phyloP scores from a whole-genome alignment of 1,284 basidiomycete species.

The Boletus sp. region DNA sequence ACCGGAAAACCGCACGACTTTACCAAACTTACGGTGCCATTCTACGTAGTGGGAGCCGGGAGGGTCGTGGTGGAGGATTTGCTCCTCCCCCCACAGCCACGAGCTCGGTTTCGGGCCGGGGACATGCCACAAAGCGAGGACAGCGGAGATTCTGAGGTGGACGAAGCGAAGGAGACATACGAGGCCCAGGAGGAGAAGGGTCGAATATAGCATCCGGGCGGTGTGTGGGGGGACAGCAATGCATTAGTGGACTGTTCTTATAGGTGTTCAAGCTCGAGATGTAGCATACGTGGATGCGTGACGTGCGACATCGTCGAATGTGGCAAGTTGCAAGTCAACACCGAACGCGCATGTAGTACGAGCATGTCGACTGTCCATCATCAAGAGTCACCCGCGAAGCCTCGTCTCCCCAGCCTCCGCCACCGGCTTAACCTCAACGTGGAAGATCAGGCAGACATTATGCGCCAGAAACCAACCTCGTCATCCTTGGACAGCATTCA shows the following conservation, averaged over 20 bases:
- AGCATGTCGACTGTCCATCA: constrained; percentile 32
- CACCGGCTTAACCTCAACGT: constrained; percentile 29
- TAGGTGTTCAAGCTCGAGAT: constrained; percentile 1
- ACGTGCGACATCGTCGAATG: constrained; percentile 11
- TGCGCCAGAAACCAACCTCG: constrained; percentile 36
- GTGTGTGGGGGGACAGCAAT: background rate
- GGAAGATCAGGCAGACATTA: constrained; percentile 35
- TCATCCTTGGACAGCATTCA: constrained; percentile 63
- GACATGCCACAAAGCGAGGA: constrained; percentile 37
- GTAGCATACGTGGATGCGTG: constrained; percentile 9
- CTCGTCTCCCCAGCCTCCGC: constrained; percentile 27
- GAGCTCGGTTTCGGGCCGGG: constrained; percentile 47
- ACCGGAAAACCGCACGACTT: constrained; percentile 49
- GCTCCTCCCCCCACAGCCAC: constrained; percentile 56
- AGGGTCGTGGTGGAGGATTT: constrained; percentile 43
- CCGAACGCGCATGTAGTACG: constrained; percentile 1
- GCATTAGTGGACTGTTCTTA: constrained; percentile 10
- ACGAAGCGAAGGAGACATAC: constrained; percentile 18
- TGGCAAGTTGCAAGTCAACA: constrained; percentile 14
- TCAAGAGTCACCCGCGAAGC: constrained; percentile 27
- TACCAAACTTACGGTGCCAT: constrained; percentile 51
- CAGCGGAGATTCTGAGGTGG: constrained; percentile 26
- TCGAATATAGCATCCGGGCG: constrained; percentile 16
- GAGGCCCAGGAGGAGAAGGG: constrained; percentile 15
- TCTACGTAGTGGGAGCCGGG: constrained; percentile 48